phyloP scores from a whole-genome alignment of 225 moss, liverwort and hornwort species.

The Polytrichum commune region DNA sequence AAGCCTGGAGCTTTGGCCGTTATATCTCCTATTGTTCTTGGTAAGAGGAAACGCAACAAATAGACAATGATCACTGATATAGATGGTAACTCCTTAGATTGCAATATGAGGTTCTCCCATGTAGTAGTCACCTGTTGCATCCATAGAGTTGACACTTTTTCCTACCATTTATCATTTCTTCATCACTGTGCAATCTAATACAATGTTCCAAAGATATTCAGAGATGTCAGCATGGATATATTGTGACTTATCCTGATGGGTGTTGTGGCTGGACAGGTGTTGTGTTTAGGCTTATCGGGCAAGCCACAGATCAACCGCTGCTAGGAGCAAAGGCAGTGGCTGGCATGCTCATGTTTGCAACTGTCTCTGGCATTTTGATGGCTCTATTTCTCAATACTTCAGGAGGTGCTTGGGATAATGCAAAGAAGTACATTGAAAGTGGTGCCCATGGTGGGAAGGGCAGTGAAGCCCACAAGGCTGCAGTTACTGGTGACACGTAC shows the following conservation, averaged over 20 bases:
- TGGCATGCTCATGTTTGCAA: conserved; percentile 99
- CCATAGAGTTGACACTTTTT: too few species aligned
- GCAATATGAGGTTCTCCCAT: too few species aligned
- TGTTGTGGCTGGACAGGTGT: conserved; percentile 45
- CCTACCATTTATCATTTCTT: too few species aligned
- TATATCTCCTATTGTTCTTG: conserved; percentile 81
- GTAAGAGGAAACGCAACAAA: conserved; percentile 20
- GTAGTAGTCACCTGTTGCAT: too few species aligned
- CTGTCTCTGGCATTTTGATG: conserved; percentile 93
- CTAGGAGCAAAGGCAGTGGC: conserved; percentile 95
- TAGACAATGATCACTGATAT: too few species aligned
- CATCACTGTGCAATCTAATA: too few species aligned
- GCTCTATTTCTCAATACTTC: conserved; percentile 94
- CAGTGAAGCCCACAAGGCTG: conserved; percentile 93
- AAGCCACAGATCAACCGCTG: conserved; percentile 76
- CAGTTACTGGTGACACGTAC: conserved; percentile 96
- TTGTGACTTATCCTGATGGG: not conserved
- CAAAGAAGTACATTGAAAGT: conserved; percentile 96
- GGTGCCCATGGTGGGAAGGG: conserved; percentile 97
- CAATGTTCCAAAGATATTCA: too few species aligned
- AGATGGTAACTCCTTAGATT: too few species aligned
- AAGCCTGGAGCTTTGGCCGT: conserved; percentile 96
- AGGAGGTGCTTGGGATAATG: conserved; percentile 99
- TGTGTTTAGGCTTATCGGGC: conserved; percentile 69
- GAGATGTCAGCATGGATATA: too few species aligned